A percentile compares a stretch with the other conserved stretches of the same genome.
These are phyloP conservation scores for Eimeria sp. DNA, from an alignment of 169 alveolate genomes.

Conservation along the genomic window DNA sequence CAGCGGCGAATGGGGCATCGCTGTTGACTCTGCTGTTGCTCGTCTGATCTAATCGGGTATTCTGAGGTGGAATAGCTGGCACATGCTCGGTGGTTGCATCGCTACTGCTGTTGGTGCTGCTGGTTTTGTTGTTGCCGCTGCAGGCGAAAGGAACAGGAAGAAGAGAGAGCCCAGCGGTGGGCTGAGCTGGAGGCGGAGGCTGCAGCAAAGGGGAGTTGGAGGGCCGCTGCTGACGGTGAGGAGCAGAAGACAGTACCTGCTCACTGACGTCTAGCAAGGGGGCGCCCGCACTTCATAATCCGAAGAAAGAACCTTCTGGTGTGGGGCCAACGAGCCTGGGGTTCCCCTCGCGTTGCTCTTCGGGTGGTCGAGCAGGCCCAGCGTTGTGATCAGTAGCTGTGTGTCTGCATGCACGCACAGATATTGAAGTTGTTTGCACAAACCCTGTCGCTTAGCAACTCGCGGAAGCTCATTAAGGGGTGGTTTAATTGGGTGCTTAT, in stretches of 20 bases:
- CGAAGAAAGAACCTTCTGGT: not conserved
- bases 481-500: too few species aligned
- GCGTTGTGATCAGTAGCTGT: too few species aligned
- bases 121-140: not conserved
- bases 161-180: constrained; percentile 74
- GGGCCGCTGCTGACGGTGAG: constrained; percentile 16
- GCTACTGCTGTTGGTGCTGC: not conserved
- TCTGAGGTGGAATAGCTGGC: too few species aligned
- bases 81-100: not conserved
- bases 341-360: too few species aligned
- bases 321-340: too few species aligned
- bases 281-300: not conserved
- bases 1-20: not conserved
- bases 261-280: not conserved
- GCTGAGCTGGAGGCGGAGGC: constrained; percentile 32
- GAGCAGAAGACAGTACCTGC: constrained; percentile 50
- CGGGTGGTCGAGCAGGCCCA: too few species aligned
- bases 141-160: constrained; percentile 72
- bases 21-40: not conserved
- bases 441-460: too few species aligned
- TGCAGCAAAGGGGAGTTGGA: constrained; percentile 25
- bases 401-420: too few species aligned
- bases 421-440: too few species aligned
- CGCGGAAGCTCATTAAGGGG: too few species aligned
- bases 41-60: not conserved